Conservation (phyloP, 2,329 filamentous ascomycete genomes). For the Alternaria novae-zelandiae region DNA sequence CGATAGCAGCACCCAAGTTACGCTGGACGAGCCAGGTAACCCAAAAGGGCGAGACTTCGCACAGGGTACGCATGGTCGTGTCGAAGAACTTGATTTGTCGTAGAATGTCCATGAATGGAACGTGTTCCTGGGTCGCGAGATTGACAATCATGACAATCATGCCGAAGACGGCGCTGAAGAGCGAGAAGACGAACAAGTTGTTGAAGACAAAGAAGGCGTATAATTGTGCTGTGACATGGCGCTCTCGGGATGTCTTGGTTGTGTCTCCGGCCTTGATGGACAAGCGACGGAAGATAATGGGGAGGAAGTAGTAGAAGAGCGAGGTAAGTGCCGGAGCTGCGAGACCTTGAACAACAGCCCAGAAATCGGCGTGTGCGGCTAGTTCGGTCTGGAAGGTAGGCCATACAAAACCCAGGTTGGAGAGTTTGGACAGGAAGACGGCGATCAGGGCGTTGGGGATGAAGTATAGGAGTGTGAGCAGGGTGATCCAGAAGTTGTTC, state of each 20-base stretch:
- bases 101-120: conserved; percentile 69
- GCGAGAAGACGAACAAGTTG: conserved; percentile 91
- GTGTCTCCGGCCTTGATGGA: conserved; percentile 84
- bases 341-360: conserved; percentile 92
- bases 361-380: conserved; percentile 67
- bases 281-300: conserved; percentile 88
- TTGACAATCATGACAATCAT: conserved; percentile 72
- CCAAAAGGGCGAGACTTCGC: conserved; percentile 88
- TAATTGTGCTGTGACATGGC: conserved; percentile 87
- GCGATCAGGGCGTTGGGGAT: conserved; percentile 93
- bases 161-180: conserved; percentile 83
- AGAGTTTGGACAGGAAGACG: conserved; percentile 87
- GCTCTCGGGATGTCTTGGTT: conserved; percentile 89
- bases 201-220: conserved; percentile 98
- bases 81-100: conserved; percentile 66
- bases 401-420: conserved; percentile 83
- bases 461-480: conserved; percentile 85
- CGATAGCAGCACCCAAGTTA: conserved; percentile 90
- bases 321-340: conserved; percentile 86
- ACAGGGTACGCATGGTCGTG: conserved; percentile 75
- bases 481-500: conserved; percentile 82
- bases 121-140: conserved; percentile 59
- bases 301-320: conserved; percentile 83
- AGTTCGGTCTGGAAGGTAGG: conserved; percentile 71
- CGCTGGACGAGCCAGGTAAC: conserved; percentile 78